A percentile compares a stretch with the other conserved stretches of the same genome.
Conservation (phyloP, 192 early-diverging fungal genomes). For the Podila horticola region DNA sequence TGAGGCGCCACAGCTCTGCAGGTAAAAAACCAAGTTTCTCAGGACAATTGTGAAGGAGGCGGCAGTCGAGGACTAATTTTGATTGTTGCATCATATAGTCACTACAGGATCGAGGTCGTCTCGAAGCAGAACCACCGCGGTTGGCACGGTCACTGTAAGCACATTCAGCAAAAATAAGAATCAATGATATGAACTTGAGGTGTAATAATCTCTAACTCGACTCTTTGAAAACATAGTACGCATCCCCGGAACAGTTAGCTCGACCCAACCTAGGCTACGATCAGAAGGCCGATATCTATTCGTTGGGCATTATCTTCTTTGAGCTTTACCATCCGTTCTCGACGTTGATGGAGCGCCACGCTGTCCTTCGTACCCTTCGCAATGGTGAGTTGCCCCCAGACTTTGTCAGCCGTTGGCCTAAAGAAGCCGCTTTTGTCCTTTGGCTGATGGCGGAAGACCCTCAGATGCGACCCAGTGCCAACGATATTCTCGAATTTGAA, state of each 20-base stretch:
- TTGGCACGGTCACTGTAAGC: slow-evolving; percentile 81
- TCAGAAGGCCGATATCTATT: slow-evolving; percentile 93
- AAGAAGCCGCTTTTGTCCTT: slow-evolving; percentile 85
- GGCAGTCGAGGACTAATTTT: not conserved
- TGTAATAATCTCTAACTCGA: not conserved
- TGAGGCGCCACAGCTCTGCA: slow-evolving; percentile 35
- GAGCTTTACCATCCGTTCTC: slow-evolving; percentile 91
- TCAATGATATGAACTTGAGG: not conserved
- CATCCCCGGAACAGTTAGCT: slow-evolving; percentile 86
- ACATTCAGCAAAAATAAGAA: not conserved
- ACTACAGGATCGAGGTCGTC: slow-evolving; percentile 34
- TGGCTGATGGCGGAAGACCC: slow-evolving; percentile 87
- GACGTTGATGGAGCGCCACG: slow-evolving; percentile 92
- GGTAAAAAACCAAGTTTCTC: slow-evolving; percentile 8
- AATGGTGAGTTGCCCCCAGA: slow-evolving; percentile 73
- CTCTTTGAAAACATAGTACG: slow-evolving; percentile 62
- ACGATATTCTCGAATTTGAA: slow-evolving; percentile 78
- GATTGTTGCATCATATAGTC: slow-evolving; percentile 5
- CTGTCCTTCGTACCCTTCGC: slow-evolving; percentile 72
- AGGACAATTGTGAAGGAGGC: not conserved
- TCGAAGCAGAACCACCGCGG: slow-evolving; percentile 64
- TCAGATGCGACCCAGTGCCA: slow-evolving; percentile 70
- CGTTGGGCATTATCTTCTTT: slow-evolving; percentile 95
- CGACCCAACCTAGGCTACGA: slow-evolving; percentile 64
- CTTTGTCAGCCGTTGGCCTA: slow-evolving; percentile 75